Conservation (phyloP, 2,329 filamentous ascomycete species). For the Venturia pyrina region DNA sequence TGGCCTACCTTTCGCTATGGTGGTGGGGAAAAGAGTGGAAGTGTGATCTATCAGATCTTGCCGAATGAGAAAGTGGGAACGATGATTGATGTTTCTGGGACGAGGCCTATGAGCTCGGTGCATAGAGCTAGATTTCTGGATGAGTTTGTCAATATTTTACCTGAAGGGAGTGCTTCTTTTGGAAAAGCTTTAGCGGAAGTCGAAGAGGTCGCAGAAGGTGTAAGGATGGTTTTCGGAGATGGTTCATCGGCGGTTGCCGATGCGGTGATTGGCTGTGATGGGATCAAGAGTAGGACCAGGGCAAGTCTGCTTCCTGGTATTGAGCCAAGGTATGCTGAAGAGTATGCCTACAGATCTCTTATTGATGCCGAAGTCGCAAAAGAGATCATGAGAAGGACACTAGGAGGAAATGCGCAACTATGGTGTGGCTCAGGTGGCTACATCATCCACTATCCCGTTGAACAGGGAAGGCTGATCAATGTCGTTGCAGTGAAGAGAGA, state of each 20-base stretch:
- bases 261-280: constrained; percentile 38
- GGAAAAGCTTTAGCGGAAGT: neutral
- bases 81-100: neutral
- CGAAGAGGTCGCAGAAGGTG: constrained; percentile 6
- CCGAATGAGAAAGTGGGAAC: neutral
- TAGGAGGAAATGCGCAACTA: constrained; percentile 1
- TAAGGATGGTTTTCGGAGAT: constrained; percentile 34
- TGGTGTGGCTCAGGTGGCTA: neutral
- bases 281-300: constrained; percentile 28
- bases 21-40: neutral
- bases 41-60: neutral
- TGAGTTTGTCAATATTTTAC: constrained; percentile 38
- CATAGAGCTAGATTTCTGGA: constrained; percentile 41
- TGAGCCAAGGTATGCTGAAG: constrained; percentile 5
- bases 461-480: constrained; percentile 6
- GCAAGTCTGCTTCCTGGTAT: neutral
- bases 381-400: neutral
- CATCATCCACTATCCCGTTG: constrained; percentile 7
- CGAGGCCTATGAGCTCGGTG: constrained; percentile 20
- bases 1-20: neutral
- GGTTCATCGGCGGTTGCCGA: constrained; percentile 32
- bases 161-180: constrained; percentile 26
- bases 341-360: constrained; percentile 5
- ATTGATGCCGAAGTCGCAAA: neutral
- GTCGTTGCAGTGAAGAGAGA: constrained; percentile 5